Percentiles rank a stretch among this genome's conserved stretches.
phyloP scores from a whole-genome alignment of 768 basidiomycete genomes.

The Russula olivacea region DNA sequence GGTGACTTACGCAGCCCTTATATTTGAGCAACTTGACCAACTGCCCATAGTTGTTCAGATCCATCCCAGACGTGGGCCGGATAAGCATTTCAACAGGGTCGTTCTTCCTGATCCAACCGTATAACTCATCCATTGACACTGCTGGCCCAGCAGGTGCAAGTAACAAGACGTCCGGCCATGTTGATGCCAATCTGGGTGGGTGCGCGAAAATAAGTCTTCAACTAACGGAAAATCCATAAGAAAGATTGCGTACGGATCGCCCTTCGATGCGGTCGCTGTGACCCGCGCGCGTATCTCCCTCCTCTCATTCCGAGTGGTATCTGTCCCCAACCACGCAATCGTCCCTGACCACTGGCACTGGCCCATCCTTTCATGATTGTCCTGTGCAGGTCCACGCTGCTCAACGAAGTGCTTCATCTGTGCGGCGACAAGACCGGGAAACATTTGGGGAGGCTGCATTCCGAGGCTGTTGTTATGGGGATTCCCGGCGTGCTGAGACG shows the following conservation, averaged over 20 bases:
- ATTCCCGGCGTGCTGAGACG: not conserved
- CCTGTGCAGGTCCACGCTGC: conserved; percentile 11
- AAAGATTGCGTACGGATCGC: conserved; percentile 14
- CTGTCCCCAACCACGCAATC: conserved; percentile 18
- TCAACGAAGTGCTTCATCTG: conserved; percentile 22
- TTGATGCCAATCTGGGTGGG: conserved; percentile 2
- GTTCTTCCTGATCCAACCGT: conserved; percentile 20
- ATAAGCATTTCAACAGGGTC: conserved; percentile 14
- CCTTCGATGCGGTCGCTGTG: conserved; percentile 8
- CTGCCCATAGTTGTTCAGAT: conserved; percentile 9
- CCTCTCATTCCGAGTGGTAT: conserved; percentile 9
- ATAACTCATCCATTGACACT: conserved; percentile 9
- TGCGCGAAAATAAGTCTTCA: not conserved
- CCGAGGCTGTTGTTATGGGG: not conserved
- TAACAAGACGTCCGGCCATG: conserved; percentile 19
- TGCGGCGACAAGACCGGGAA: conserved; percentile 5
- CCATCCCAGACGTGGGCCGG: conserved; percentile 3
- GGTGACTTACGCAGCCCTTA: conserved; percentile 12
- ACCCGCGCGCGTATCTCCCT: conserved; percentile 22
- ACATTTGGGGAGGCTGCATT: not conserved
- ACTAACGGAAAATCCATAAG: not conserved
- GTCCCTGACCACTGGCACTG: conserved; percentile 23
- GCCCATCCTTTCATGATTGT: not conserved
- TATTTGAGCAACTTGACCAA: conserved; percentile 19
- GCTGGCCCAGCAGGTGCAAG: conserved; percentile 16